Evolutionary conservation across 345 rosid species (phyloP), one percentile per base, ranked within the genome.

Genomic region (Carallia brachiata): DNA sequence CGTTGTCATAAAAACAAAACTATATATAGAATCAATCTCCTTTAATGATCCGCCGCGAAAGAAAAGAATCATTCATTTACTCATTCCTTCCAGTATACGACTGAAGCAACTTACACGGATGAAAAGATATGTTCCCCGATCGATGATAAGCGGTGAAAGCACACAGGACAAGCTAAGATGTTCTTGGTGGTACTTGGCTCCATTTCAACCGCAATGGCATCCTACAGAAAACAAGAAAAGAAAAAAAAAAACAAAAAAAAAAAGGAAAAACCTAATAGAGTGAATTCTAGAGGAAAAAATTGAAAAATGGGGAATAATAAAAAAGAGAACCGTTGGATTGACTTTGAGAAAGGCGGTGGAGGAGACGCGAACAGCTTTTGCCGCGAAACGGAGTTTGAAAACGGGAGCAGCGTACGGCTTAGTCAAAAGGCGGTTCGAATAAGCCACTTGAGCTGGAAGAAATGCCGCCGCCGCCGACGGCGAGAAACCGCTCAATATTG

Each of bases 101-200:
- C 16, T 31, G 30, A 36, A 66, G 5, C 63, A 58, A 71, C 96
- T 78, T 71, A 88, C 97, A 84, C 60, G 52, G 80, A 82, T 61
- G 78, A 75, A 4, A 44, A 44, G 67, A 70, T 64, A 13, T 79
- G 62, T 62, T 72, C 84, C 50, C 81, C 72, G 9, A 55, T 74
- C 72, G 61, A 34, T 13, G 77, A 74, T 5, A 93, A 74, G 6
- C 82, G 87, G 70, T 69, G 55, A 63, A 83, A 91, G 79, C 98
- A 91, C 31, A 93, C 80, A 31, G 98, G 98, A 79, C 97, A 93
- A 61, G 97, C 97, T 71, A 93, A 77, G 36, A 81, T 62, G 59
- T 68, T 71, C 64, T 71, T 76, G 67, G 60, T 73, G 5, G 34
- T 37, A 36, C 57, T 53, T 32, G 61, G 79, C 50, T 84, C 77